Percentiles rank a stretch among this genome's conserved stretches.
phyloP scores from a whole-genome alignment of 1,139 yeast species.

The Spathaspora sp. region DNA sequence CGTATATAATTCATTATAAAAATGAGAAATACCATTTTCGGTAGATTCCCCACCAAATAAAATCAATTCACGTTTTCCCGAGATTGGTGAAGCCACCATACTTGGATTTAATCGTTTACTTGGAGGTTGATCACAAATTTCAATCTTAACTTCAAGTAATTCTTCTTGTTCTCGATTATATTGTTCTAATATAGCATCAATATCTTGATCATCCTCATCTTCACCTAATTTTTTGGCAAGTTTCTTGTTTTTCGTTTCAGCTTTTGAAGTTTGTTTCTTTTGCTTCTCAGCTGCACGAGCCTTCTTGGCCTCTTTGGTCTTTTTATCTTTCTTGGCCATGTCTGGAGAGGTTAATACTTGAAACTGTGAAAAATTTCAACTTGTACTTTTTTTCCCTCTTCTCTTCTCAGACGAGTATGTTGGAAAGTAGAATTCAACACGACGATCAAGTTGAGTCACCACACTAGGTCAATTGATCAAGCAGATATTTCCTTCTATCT shows the following conservation, averaged over 20 bases:
- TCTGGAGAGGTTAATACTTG: background rate
- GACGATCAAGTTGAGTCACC: no score
- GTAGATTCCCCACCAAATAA: constrained; percentile 85
- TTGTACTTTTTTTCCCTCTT: background rate
- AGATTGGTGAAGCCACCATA: constrained; percentile 72
- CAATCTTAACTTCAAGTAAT: constrained; percentile 69
- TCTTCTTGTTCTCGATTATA: constrained; percentile 78
- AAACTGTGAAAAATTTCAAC: background rate
- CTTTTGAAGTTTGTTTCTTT: constrained; percentile 71
- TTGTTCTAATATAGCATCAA: constrained; percentile 79
- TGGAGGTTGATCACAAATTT: constrained; percentile 53
- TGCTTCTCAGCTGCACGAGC: constrained; percentile 84
- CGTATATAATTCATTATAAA: constrained; percentile 77
- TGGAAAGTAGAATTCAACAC: no score
- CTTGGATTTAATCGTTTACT: constrained; percentile 70
- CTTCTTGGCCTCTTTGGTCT: constrained; percentile 88
- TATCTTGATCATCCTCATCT: constrained; percentile 84
- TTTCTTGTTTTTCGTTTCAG: constrained; percentile 73
- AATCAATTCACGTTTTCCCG: constrained; percentile 73
- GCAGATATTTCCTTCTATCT: no score
- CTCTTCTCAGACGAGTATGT: background rate
- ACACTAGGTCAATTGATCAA: no score
- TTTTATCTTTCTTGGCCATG: constrained; percentile 85
- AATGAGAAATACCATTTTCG: constrained; percentile 58
- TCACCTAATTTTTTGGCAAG: constrained; percentile 71